Evolutionary conservation across 2,329 filamentous ascomycete genomes (phyloP), one percentile per base, ranked within the genome.

Genomic region (Monilinia fructicola): DNA sequence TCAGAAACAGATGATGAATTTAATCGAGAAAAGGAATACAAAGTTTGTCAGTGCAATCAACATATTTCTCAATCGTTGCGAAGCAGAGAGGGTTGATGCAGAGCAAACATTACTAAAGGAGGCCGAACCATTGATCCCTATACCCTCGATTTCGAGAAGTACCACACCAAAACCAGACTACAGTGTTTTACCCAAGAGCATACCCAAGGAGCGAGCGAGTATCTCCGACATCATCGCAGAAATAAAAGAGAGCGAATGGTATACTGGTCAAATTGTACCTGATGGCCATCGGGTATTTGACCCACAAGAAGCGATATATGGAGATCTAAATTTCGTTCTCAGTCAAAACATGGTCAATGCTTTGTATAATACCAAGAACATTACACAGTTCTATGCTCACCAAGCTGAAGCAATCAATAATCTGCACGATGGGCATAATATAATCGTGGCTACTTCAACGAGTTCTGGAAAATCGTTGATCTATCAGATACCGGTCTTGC

Each of bases 381-480:
- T 99, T 67, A 91, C 89, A 0, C 85, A 90, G 67, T 85, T 99
- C 48, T 99, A 96, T 74, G 88, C 91, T 0, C 95, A 99, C 77
- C 95, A 99, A 78, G 88, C 93, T 0, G 91, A 96, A 78, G 95
- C 95, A 0, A 92, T 99, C 73, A 99, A 99, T 74, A 87, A 90
- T 68, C 81, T 99, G 1, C 84, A 94, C 66, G 85, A 90, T 3
- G 94, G 93, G 0, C 85, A 89, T 48, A 88, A 97, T 76, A 92
- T 98, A 18, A 94, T 99, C 62, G 90, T 99, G 1, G 89, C 93
- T 1, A 99, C 95, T 0, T 96, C 94, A 0, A 99, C 95, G 0
- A 96, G 92, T 75, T 99, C 95, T 0, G 95, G 95, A 14, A 99
- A 99, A 78, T 97, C 93, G 7, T 81, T 99, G n/a, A 97, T 99